Conservation (phyloP, 2,329 filamentous ascomycete species). For the Cladorrhinum sp. region DNA sequence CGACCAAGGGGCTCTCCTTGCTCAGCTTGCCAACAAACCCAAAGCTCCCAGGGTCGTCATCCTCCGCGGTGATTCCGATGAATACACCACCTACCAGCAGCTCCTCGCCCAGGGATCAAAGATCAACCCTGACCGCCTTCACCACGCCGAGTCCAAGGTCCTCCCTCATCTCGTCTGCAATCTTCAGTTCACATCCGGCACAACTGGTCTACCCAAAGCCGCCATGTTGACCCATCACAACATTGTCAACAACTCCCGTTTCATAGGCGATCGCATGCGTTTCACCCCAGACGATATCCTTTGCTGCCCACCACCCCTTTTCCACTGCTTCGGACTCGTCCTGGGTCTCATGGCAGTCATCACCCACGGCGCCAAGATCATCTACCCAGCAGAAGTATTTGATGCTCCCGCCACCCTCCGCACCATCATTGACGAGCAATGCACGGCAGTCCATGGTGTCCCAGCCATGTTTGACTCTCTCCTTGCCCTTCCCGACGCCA, state of each 20-base stretch:
- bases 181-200: conserved; percentile 73
- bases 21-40: conserved; percentile 47
- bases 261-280: conserved; percentile 72
- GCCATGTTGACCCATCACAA: conserved; percentile 70
- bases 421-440: conserved; percentile 64
- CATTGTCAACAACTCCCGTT: conserved; percentile 63
- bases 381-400: conserved; percentile 74
- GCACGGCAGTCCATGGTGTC: conserved; percentile 76
- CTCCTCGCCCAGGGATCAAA: conserved; percentile 52
- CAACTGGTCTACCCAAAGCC: conserved; percentile 69
- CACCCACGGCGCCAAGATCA: conserved; percentile 72
- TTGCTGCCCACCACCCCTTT: conserved; percentile 79
- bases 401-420: conserved; percentile 63
- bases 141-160: conserved; percentile 52
- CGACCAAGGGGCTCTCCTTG: conserved; percentile 60
- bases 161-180: conserved; percentile 68
- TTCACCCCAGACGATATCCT: conserved; percentile 65
- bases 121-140: conserved; percentile 49
- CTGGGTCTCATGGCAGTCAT: conserved; percentile 69
- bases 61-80: conserved; percentile 51
- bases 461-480: conserved; percentile 79
- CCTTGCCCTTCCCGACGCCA: conserved; percentile 44
- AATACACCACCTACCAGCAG: conserved; percentile 59
- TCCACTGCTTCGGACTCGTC: conserved; percentile 83
- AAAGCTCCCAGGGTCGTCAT: conserved; percentile 55